These are phyloP conservation scores for Phymatotrichopsis omnivora DNA, from an alignment of 2,329 filamentous ascomycete genomes.

Conservation along the genomic window DNA sequence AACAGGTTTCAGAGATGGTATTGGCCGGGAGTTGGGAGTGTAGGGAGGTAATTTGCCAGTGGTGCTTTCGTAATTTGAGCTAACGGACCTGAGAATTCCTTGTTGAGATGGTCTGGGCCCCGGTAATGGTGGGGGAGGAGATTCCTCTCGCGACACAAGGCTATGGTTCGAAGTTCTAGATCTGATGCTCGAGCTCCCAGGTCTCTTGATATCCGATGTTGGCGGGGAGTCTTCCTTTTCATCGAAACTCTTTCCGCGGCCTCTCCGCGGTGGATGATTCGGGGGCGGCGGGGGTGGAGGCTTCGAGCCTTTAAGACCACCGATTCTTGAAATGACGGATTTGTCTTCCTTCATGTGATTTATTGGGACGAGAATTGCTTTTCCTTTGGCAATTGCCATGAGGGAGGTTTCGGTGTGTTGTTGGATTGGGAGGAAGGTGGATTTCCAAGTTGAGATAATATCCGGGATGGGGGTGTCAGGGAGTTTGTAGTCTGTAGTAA, in stretches of 20 bases:
- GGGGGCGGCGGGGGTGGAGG: slow-evolving; percentile 33
- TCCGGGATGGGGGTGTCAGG: slow-evolving; percentile 40
- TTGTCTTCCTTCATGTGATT: slow-evolving; percentile 41
- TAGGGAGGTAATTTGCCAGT: too few relatives aligned
- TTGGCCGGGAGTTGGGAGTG: too few relatives aligned
- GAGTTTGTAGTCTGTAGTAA: slow-evolving; percentile 20
- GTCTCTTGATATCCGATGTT: slow-evolving; percentile 20
- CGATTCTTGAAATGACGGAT: slow-evolving; percentile 41
- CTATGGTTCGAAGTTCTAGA: too few relatives aligned
- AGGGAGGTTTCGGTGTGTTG: slow-evolving; percentile 55
- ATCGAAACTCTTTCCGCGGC: not conserved
- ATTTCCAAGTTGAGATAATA: slow-evolving; percentile 57
- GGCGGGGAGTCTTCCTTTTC: slow-evolving; percentile 4
- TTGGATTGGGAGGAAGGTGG: slow-evolving; percentile 52
- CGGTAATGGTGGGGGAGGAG: not conserved
- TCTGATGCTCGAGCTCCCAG: too few relatives aligned
- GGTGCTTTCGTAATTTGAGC: too few relatives aligned
- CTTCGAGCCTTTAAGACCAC: slow-evolving; percentile 33
- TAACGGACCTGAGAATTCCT: too few relatives aligned
- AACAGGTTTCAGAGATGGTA: too few relatives aligned
- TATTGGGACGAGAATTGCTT: slow-evolving; percentile 51
- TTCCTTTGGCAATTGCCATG: slow-evolving; percentile 54
- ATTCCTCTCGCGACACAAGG: too few relatives aligned
- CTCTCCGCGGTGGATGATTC: slow-evolving; percentile 28
- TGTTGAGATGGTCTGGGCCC: not conserved